These are phyloP conservation scores for Abortiporus biennis DNA, from an alignment of 1,284 basidiomycete genomes.

Conservation along the genomic window DNA sequence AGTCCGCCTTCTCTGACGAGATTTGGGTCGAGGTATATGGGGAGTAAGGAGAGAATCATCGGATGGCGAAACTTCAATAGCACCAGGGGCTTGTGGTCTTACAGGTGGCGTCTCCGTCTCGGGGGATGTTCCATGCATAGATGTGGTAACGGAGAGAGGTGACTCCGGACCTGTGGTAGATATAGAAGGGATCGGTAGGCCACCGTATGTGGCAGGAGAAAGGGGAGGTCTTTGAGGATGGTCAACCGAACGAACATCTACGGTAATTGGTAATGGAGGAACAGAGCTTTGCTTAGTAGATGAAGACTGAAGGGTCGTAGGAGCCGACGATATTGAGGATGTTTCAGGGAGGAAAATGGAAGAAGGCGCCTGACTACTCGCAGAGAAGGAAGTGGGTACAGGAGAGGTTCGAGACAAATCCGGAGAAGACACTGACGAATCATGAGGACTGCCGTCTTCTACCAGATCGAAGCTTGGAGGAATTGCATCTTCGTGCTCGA, in stretches of 20 bases:
- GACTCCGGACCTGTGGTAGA: constrained; percentile 44
- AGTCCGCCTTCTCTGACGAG: background rate
- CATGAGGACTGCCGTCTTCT: constrained; percentile 6
- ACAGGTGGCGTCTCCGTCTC: background rate
- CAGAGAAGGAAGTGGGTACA: constrained; percentile 23
- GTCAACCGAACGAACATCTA: background rate
- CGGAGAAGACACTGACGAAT: constrained; percentile 15
- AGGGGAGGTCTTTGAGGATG: no score
- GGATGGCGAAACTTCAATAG: constrained; percentile 14
- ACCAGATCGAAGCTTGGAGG: background rate
- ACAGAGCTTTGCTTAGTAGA: constrained; percentile 2
- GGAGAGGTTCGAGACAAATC: constrained; percentile 22
- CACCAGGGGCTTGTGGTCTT: constrained; percentile 7
- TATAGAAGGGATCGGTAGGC: constrained; percentile 45
- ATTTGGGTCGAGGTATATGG: background rate
- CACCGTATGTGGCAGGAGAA: constrained; percentile 27
- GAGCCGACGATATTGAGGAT: constrained; percentile 22
- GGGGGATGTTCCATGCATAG: no score
- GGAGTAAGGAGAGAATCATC: constrained; percentile 20
- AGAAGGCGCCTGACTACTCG: constrained; percentile 15
- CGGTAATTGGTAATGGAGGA: background rate
- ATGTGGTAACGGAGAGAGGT: constrained; percentile 15
- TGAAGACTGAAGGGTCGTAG: constrained; percentile 20
- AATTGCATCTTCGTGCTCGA: background rate
- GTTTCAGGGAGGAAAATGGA: constrained; percentile 18